Percentiles rank a stretch among this genome's conserved stretches.
phyloP scores from a whole-genome alignment of 1,284 basidiomycete genomes.

The Ganoderma resinaceum region DNA sequence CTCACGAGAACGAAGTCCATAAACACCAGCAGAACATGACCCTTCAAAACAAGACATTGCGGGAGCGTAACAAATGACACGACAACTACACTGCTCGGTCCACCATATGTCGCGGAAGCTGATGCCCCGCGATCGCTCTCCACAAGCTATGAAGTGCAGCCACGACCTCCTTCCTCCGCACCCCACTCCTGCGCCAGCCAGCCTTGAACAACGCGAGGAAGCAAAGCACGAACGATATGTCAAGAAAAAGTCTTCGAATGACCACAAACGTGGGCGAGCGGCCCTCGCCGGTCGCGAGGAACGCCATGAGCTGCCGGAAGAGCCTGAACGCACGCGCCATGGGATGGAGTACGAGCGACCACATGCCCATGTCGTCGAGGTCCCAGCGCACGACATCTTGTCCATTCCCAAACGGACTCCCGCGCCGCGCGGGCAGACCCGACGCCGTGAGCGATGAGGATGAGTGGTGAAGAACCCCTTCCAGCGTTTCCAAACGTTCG shows the following conservation, averaged over 20 bases:
- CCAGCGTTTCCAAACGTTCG: conserved; percentile 85
- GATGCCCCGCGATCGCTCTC: conserved; percentile 72
- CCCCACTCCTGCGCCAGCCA: conserved; percentile 73
- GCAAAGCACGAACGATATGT: conserved; percentile 73
- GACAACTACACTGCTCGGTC: conserved; percentile 47
- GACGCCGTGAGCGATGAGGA: conserved; percentile 41
- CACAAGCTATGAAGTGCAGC: conserved; percentile 70
- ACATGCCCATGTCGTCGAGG: conserved; percentile 78
- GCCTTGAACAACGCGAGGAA: conserved; percentile 59
- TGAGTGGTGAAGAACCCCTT: conserved; percentile 48
- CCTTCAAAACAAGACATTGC: neutral
- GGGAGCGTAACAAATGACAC: neutral
- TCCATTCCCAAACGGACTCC: conserved; percentile 47
- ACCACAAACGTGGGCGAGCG: conserved; percentile 70
- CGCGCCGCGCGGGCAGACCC: conserved; percentile 30
- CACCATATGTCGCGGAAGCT: conserved; percentile 53
- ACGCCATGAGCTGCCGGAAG: conserved; percentile 55
- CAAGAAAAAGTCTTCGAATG: conserved; percentile 73
- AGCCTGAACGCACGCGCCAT: conserved; percentile 54
- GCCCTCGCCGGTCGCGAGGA: conserved; percentile 63
- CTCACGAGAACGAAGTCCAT: neutral
- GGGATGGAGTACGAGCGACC: conserved; percentile 76
- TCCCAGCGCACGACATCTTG: conserved; percentile 58
- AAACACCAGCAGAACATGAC: neutral
- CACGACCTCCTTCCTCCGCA: conserved; percentile 70